Base-by-base conservation (phyloP, 1,284 basidiomycete species). In the Melampsora abietis-canadensis region DNA sequence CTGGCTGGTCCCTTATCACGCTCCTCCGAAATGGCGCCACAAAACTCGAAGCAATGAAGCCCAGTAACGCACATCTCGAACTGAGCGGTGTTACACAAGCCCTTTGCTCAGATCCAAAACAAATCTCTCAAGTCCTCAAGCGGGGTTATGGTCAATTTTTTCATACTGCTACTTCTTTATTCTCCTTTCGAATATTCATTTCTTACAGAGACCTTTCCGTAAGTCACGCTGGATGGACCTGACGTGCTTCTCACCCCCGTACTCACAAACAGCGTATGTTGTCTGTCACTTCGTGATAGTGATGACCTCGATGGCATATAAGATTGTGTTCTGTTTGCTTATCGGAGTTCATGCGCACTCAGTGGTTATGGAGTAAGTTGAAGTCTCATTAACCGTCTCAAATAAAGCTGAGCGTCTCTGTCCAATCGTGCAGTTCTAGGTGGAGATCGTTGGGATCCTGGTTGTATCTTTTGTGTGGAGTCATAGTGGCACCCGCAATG, bases 401-500 rank as follows among this genome's bases (percentile, higher is more conserved):
- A n/a, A 54, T 21, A 17, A 21, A 21, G n/a, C 51, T 21, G 27
- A 27, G 4, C 19, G 24, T 8, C 8, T 14, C 48, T n/a, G 10
- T 27, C 5, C 27, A 8, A 27, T 54, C 51, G 10, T 21, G 0
- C 51, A 54, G 51, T 14, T 4, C 51, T 4, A 27, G 15, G 21
- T 54, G 51, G 51, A n/a, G 51, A 21, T 54, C 51, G 27, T 27
- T 54, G 51, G 51, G 10, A 27, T n/a, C 51, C 14, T 54, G 51
- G 51, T 27, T 54, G 51, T 54, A 54, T 15, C 51, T 21, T 21
- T 8, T 27, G 27, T 54, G 51, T 54, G 51, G 51, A 54, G 51
- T 54, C 21, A 54, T 54, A n/a, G 51, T 54, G 51, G 51, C 51
- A 54, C n/a, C 27, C 21, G 51, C 51, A 54, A n/a, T 54, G 51